Evolutionary conservation across 2,329 filamentous ascomycete genomes (phyloP).

Genomic region (Allantophomopsis lycopodina): DNA sequence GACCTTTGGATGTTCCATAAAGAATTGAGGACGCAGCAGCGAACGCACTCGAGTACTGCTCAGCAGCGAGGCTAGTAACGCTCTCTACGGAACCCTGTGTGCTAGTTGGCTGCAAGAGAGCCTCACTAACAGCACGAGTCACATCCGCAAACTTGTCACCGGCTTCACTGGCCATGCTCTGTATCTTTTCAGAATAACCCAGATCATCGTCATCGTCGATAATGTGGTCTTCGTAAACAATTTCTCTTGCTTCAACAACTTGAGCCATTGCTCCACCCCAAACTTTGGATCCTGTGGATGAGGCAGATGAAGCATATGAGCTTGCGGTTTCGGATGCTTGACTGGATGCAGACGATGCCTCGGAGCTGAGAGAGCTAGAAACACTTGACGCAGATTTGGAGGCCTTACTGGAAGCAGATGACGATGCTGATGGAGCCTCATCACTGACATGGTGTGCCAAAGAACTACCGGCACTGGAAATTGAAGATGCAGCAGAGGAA

Average conservation of each 20-base stretch:
- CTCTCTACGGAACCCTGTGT: slow-evolving; percentile 30
- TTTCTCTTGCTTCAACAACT: slow-evolving; percentile 34
- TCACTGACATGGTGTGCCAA: not conserved
- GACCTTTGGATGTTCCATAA: slow-evolving; percentile 31
- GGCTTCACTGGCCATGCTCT: slow-evolving; percentile 34
- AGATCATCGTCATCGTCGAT: slow-evolving; percentile 27
- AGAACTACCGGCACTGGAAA: slow-evolving; percentile 11
- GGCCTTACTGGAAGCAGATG: slow-evolving; percentile 6
- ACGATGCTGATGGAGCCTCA: slow-evolving; percentile 4
- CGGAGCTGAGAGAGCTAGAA: slow-evolving; percentile 2
- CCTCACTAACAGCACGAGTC: slow-evolving; percentile 40
- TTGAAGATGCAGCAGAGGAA: slow-evolving; percentile 11
- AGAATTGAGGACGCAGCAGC: slow-evolving; percentile 40
- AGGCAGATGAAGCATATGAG: slow-evolving; percentile 12
- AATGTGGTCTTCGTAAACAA: slow-evolving; percentile 27
- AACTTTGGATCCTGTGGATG: slow-evolving; percentile 28
- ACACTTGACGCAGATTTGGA: slow-evolving; percentile 4
- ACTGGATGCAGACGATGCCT: slow-evolving; percentile 16
- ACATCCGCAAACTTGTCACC: slow-evolving; percentile 37
- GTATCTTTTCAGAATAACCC: slow-evolving; percentile 33
- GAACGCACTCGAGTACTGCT: slow-evolving; percentile 41
- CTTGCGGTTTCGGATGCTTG: slow-evolving; percentile 17
- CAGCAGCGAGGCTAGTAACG: slow-evolving; percentile 36
- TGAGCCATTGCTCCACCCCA: slow-evolving; percentile 24
- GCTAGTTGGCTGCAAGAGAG: slow-evolving; percentile 28